phyloP scores from a whole-genome alignment of 345 rosid species.

The Populus ilicifolia region DNA sequence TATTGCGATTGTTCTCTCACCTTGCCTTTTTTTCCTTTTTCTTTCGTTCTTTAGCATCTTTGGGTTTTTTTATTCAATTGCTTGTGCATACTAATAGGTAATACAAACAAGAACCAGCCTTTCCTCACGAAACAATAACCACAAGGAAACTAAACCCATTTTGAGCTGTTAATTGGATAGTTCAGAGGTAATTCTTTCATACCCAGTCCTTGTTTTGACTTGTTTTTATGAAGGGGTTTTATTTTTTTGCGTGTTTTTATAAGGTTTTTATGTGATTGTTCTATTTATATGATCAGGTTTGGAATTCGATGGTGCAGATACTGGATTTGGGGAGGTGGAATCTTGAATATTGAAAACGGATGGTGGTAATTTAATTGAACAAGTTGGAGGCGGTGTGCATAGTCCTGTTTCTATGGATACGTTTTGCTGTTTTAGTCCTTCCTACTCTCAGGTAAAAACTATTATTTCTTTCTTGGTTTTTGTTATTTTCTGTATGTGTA shows the following conservation, averaged over 20 bases:
- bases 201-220: slow-evolving; percentile 17
- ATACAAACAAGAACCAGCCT: not conserved
- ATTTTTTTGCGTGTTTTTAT: slow-evolving; percentile 13
- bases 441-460: slow-evolving; percentile 32
- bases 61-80: slow-evolving; percentile 27
- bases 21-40: not conserved
- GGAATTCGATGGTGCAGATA: slow-evolving; percentile 27
- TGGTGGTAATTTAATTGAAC: slow-evolving; percentile 23
- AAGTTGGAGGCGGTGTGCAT: slow-evolving; percentile 9
- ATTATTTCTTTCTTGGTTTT: not conserved
- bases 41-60: not conserved
- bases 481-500: not conserved
- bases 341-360: slow-evolving; percentile 16
- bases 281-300: slow-evolving; percentile 10
- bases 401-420: slow-evolving; percentile 33
- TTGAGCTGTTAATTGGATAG: slow-evolving; percentile 15
- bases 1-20: slow-evolving; percentile 14
- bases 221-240: not conserved
- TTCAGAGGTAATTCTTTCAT: slow-evolving; percentile 21
- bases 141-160: not conserved
- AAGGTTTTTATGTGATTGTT: not conserved
- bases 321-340: slow-evolving; percentile 12
- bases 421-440: slow-evolving; percentile 39
- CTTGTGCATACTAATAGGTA: slow-evolving; percentile 23
- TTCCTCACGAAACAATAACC: not conserved